A percentile compares a stretch with the other conserved stretches of the same genome.
Conservation (phyloP, 306 rosid species). For the Quercus aquifolioides region DNA sequence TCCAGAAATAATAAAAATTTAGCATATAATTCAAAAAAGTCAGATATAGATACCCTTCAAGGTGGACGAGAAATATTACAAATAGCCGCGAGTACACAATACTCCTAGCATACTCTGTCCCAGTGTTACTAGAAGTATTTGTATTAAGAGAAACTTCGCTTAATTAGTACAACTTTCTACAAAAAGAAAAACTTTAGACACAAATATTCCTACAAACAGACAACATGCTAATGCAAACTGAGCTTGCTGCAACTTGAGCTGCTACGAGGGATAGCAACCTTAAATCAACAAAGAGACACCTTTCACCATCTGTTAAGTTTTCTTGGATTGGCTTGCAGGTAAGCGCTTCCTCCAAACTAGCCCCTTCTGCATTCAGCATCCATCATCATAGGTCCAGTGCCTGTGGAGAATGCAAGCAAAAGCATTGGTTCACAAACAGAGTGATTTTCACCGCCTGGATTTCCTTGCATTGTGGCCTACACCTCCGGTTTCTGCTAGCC, state of each 20-base stretch:
- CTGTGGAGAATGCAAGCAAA: conserved; percentile 1
- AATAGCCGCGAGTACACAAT: background rate
- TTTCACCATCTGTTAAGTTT: background rate
- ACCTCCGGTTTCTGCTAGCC: conserved; percentile 66
- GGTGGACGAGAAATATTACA: background rate
- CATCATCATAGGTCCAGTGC: background rate
- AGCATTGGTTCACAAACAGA: background rate
- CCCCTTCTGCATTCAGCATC: conserved; percentile 2
- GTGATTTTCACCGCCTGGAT: conserved; percentile 48
- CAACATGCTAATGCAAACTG: background rate
- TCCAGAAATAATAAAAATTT: background rate
- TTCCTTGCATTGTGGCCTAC: conserved; percentile 60
- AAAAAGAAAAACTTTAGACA: conserved; percentile 24
- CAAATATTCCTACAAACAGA: conserved; percentile 12
- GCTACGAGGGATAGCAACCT: conserved; percentile 6
- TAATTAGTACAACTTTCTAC: conserved; percentile 26
- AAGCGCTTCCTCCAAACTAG: conserved; percentile 1
- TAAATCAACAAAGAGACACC: background rate
- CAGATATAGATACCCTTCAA: background rate
- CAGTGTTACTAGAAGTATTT: conserved; percentile 21
- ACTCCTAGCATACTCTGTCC: too few relatives aligned
- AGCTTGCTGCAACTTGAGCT: conserved; percentile 41
- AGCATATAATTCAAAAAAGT: background rate
- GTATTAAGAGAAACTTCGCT: conserved; percentile 21
- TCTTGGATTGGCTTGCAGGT: conserved; percentile 9